Percentiles rank a stretch among this genome's conserved stretches.
Evolutionary conservation across 73 alveolate genomes (phyloP).

Genomic region (Paramecium bursaria): DNA sequence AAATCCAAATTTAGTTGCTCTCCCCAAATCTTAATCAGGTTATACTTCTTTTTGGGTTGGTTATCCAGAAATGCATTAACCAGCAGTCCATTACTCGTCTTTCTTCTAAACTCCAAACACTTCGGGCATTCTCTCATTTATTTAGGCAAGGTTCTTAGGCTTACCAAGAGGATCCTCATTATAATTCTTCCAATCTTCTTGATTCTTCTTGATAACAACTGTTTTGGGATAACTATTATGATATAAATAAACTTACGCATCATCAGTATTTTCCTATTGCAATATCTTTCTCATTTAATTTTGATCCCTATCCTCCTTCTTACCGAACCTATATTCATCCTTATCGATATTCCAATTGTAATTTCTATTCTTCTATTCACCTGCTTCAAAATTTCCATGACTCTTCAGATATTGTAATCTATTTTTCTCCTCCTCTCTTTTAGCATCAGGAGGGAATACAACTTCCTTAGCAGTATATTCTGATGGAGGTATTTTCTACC

Average conservation of each 20-base stretch:
- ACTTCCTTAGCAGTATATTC: constrained; percentile 68
- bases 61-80: constrained; percentile 63
- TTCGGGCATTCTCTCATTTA: constrained; percentile 62
- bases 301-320: constrained; percentile 43
- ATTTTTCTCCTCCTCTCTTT: constrained; percentile 22
- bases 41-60: constrained; percentile 62
- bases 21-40: constrained; percentile 67
- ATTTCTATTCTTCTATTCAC: constrained; percentile 66
- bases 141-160: constrained; percentile 61
- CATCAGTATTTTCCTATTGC: constrained; percentile 33
- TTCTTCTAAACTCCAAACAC: constrained; percentile 26
- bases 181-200: constrained; percentile 70
- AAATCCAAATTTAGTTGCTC: constrained; percentile 65
- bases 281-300: constrained; percentile 41
- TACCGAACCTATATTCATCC: constrained; percentile 60
- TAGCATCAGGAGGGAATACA: constrained; percentile 65
- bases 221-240: constrained; percentile 63
- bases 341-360: constrained; percentile 62
- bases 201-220: constrained; percentile 45
- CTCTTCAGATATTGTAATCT: constrained; percentile 50
- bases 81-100: constrained; percentile 50
- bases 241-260: background rate
- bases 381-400: constrained; percentile 71
- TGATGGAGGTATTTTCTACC: constrained; percentile 39
- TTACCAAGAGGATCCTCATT: constrained; percentile 68